Base-by-base conservation (phyloP, 306 rosid species). In the Trifolium repens region DNA sequence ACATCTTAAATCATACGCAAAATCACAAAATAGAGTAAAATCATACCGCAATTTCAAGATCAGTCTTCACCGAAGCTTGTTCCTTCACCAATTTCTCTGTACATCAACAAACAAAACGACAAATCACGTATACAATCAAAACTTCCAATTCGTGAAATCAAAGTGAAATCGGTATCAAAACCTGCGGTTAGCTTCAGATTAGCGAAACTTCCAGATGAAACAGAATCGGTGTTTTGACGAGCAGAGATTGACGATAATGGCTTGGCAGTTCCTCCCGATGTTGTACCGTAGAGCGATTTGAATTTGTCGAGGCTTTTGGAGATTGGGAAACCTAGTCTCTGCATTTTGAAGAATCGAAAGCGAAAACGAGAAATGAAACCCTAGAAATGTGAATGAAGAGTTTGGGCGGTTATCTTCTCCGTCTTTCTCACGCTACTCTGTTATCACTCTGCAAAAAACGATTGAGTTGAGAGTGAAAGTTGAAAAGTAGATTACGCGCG, bases 181-280 rank as follows among this genome's bases (percentile, higher is more conserved):
- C 99, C 96, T 89, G 98, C 99, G 4, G 92, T 90, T 78, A 88
- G 89, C 87, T 94, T 94, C 79, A 94, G 80, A 83, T 86, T 87
- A 35, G 91, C 88, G 50, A 92, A 92, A 83, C 92, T 84, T 50
- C 96, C 98, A 4, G 82, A 77, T 1, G 97, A 81, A 70, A 57
- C 58, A 40, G 96, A 85, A 78, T 92, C 91, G 24, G 88, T 19
- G 49, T 86, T 75, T 70, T 84, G 80, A 37, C 85, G 88, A 22
- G 85, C 50, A 47, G 97, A 78, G 74, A 87, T 83, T 19, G 89
- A 65, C 7, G 55, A 35, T 16, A 78, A 83, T 67, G 84, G 54
- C 79, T 94, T 94, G 7, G 85, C 27, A 40, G 84, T 73, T 83
- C 19, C 19, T 17, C 85, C 91, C 1, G 89, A 55, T 15, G 69